Percentiles rank a stretch among this genome's conserved stretches.
phyloP scores from a whole-genome alignment of 1,284 basidiomycete species.

The Apiotrichum akiyoshidainum region DNA sequence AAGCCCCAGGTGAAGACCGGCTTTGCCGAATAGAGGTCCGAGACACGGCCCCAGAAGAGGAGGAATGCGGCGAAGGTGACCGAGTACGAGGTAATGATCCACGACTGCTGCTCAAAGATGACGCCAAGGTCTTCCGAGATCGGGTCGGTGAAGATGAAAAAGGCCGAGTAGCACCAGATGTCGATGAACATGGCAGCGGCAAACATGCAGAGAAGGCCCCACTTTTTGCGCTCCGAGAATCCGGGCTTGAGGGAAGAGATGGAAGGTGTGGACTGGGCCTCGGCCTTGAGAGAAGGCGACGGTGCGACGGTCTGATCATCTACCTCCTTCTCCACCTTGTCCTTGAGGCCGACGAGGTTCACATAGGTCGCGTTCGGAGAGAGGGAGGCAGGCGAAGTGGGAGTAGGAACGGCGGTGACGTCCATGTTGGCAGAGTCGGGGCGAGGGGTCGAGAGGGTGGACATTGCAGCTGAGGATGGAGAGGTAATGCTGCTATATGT shows the following conservation, averaged over 20 bases:
- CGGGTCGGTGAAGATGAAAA: slow-evolving; percentile 19
- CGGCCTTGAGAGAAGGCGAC: too few species aligned
- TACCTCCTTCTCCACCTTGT: background rate
- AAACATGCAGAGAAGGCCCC: slow-evolving; percentile 14
- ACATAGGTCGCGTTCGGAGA: background rate
- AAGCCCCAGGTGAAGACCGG: slow-evolving; percentile 36
- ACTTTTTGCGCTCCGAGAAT: too few species aligned
- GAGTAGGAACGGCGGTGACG: background rate
- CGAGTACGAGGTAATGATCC: slow-evolving; percentile 34
- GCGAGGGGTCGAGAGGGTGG: background rate
- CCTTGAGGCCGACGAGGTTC: background rate
- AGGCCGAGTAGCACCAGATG: slow-evolving; percentile 27
- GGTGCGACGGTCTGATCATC: background rate
- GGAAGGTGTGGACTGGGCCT: too few species aligned
- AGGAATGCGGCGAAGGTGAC: slow-evolving; percentile 44
- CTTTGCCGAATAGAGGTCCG: slow-evolving; percentile 40
- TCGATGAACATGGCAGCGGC: slow-evolving; percentile 33
- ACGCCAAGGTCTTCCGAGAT: slow-evolving; percentile 20
- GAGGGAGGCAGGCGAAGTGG: too few species aligned
- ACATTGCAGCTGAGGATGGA: too few species aligned
- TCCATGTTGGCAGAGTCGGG: background rate
- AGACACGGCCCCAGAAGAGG: slow-evolving; percentile 39
- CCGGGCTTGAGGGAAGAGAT: too few species aligned
- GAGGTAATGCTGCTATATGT: too few species aligned
- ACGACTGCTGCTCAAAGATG: slow-evolving; percentile 15